Evolutionary conservation across 1,284 basidiomycete genomes (phyloP).

Genomic region (Trichosporon faecale): DNA sequence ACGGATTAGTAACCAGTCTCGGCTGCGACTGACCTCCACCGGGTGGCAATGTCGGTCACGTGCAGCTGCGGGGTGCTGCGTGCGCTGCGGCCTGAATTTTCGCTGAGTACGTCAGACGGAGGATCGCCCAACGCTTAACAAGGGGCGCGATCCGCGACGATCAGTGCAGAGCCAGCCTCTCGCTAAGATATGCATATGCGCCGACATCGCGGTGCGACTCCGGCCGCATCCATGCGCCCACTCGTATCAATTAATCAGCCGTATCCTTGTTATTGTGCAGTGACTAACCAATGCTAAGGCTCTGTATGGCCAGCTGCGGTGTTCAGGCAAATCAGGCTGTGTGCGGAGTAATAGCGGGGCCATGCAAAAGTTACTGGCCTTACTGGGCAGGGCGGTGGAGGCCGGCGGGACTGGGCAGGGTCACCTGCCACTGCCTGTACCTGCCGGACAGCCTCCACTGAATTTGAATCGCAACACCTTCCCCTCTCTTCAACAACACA

Average conservation of each 20-base stretch:
- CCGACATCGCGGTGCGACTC: not conserved
- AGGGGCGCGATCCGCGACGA: not conserved
- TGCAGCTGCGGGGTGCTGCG: too few species aligned
- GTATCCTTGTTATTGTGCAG: not conserved
- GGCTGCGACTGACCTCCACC: not conserved
- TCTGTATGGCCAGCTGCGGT: not conserved
- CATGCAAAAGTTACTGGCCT: not conserved
- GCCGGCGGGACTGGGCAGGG: not conserved
- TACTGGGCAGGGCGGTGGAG: not conserved
- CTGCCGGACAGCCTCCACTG: not conserved
- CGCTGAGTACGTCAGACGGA: not conserved
- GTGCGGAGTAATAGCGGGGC: conserved; percentile 3
- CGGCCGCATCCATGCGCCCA: not conserved
- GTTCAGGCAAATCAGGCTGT: not conserved
- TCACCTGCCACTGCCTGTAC: not conserved
- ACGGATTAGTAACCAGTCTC: not conserved
- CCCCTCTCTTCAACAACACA: not conserved
- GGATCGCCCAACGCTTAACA: not conserved
- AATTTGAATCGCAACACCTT: not conserved
- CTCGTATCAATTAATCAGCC: not conserved
- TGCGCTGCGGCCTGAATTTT: not conserved
- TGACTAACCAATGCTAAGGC: not conserved
- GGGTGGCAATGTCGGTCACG: not conserved
- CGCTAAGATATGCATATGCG: not conserved
- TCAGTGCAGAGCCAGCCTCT: not conserved